A percentile compares a stretch with the other conserved stretches of the same genome.
Conservation (phyloP, 768 basidiomycete species). For the Lactifluus hygrophoroides region DNA sequence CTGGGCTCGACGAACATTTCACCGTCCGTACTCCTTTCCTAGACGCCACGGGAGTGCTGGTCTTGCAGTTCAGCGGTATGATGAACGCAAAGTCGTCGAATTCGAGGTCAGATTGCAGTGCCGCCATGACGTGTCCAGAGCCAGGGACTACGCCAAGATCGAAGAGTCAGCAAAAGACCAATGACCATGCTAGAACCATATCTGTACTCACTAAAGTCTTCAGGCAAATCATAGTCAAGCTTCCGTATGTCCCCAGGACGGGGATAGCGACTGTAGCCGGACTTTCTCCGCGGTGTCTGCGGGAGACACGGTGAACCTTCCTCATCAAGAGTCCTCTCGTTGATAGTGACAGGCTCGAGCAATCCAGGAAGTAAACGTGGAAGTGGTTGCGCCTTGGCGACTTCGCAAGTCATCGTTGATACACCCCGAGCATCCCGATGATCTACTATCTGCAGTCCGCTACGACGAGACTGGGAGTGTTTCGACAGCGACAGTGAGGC, state of each 20-base stretch:
- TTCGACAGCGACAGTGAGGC: no score
- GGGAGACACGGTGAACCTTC: not conserved
- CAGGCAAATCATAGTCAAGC: not conserved
- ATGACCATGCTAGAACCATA: no score
- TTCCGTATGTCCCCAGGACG: not conserved
- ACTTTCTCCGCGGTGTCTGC: not conserved
- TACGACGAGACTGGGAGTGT: not conserved
- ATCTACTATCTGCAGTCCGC: not conserved
- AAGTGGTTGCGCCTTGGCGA: no score
- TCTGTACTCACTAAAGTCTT: no score
- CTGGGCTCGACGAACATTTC: no score
- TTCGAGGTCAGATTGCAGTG: not conserved
- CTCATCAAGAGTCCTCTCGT: not conserved
- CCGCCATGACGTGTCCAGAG: not conserved
- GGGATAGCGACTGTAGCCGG: not conserved
- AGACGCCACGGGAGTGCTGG: no score
- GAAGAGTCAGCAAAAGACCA: not conserved
- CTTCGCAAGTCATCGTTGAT: no score
- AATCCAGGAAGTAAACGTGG: no score
- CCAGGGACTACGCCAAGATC: slow-evolving; percentile 24
- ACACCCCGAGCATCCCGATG: not conserved
- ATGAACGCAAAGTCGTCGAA: not conserved
- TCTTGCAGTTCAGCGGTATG: not conserved
- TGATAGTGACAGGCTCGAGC: not conserved
- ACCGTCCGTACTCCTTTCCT: no score